Base-by-base conservation (phyloP, 768 basidiomycete genomes). In the Suillus spraguei region DNA sequence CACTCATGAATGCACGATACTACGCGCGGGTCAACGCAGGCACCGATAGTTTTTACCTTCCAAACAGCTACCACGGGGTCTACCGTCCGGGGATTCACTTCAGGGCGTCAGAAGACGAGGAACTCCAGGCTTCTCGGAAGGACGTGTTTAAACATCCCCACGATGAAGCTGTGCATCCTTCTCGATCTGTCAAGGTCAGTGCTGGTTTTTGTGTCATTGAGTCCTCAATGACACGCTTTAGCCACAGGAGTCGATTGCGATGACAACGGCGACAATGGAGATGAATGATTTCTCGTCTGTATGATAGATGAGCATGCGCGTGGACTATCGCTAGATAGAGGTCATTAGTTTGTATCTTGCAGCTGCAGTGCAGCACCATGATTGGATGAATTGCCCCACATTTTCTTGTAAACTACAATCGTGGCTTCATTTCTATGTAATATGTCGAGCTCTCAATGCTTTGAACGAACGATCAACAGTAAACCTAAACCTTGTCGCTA, bases 321-420 rank as follows among this genome's bases (percentile, higher is more conserved):
- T 39, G 0, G 22, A 24, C 13, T 55, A 5, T 22, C 6, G 14
- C 36, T 20, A 38, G 54, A 39, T 16, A 39, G 54, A 11, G 14
- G 20, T 24, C 35, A 54, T 14, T 8, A 64, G n/a, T 7, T 47
- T 6, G 6, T 52, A 39, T n/a, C 41, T 14, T n/a, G n/a, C n/a
- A n/a, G n/a, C n/a, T n/a, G n/a, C n/a, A n/a, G n/a, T 35, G 5
- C 14, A 33, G 2, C 1, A 16, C 35, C 39, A n/a, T 28, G 28
- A 28, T 28, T 28, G 39, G 28, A 61, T 49, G 16, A 28, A 28
- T 46, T 24, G 64, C 77, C 64, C 9, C 63, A 75, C 78, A 75
- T 50, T 47, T 73, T 75, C 56, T 66, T 69, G 62, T 75, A 78
- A 33, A 74, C 11, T 49, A 64, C 68, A 4, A 72, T 64, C 5